A percentile compares a stretch with the other conserved stretches of the same genome.
Evolutionary conservation across 2,329 filamentous ascomycete genomes (phyloP).

Genomic region (Scopulariopsis brevicaulis): DNA sequence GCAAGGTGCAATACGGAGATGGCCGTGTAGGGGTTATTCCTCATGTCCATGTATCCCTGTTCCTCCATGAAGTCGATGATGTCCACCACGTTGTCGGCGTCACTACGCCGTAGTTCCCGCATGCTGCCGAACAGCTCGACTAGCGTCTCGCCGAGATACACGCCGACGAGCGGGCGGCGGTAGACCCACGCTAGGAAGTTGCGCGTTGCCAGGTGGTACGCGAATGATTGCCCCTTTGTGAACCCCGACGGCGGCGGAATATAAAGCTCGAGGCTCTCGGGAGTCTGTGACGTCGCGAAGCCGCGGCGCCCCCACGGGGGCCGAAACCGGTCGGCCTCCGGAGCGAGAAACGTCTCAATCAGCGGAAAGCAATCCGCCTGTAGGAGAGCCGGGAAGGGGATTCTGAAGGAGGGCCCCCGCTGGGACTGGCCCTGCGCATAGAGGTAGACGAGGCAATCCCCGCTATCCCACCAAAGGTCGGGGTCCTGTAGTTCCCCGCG

Average conservation of each 20-base stretch:
- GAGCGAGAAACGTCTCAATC: conserved; percentile 34
- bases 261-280: conserved; percentile 45
- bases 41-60: conserved; percentile 59
- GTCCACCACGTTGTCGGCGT: conserved; percentile 46
- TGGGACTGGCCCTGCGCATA: conserved; percentile 54
- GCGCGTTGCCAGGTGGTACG: conserved; percentile 56
- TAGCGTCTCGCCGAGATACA: conserved; percentile 51
- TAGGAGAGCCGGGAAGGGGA: conserved; percentile 48
- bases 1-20: conserved; percentile 57
- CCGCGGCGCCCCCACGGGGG: neutral
- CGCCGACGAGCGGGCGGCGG: conserved; percentile 54
- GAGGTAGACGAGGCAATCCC: conserved; percentile 60
- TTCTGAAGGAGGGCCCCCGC: conserved; percentile 54
- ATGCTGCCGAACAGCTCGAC: conserved; percentile 55
- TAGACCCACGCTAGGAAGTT: conserved; percentile 68
- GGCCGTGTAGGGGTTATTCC: conserved; percentile 54
- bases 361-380: conserved; percentile 47
- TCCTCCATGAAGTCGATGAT: conserved; percentile 55
- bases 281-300: conserved; percentile 8
- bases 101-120: conserved; percentile 43
- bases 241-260: conserved; percentile 51
- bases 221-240: conserved; percentile 41
- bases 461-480: conserved; percentile 57
- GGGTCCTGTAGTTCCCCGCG: conserved; percentile 41
- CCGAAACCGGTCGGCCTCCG: neutral